Base-by-base conservation (phyloP, 2,329 filamentous ascomycete species). In the Clonostachys sp. region DNA sequence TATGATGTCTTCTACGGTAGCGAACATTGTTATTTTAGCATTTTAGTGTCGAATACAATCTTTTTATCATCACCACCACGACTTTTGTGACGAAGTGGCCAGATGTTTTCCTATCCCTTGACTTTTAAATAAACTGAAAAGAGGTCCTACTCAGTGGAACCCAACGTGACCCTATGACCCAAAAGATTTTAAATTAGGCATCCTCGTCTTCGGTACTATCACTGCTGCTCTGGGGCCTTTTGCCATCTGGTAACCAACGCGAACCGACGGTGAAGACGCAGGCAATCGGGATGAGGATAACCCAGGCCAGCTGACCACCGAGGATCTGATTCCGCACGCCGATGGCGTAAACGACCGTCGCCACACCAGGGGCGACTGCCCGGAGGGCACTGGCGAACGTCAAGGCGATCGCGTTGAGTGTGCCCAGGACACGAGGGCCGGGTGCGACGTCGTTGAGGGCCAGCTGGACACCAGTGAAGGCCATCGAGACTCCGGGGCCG, bases 401-500 rank as follows among this genome's bases (percentile, higher is more conserved):
- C 48, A 92, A 34, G 0, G 66, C 64, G 4, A 70, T 47, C 13
- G 84, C 84, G 55, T 92, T 92, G 30, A 94, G 67, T 0, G 81
- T 89, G 0, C 84, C 87, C 10, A 92, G 69, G 1, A 81, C 77
- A 40, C 73, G 70, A 2, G 80, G 75, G 10, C 74, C 80, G 0
- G 89, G 89, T 0, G 83, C 76, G 3, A 87, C 79, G 49, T 91
- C 86, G 62, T 92, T 92, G 34, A 92, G 59, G 1, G 82, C 81
- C 9, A 92, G 80, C 68, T 91, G 87, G 1, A 84, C 75, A 2
- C 74, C 83, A 1, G 86, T 91, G 58, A 86, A 87, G 3, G 76
- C 72, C 85, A 89, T 89, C 44, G 74, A 75, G 0, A 88, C 78
- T 2, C 82, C 81, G 12, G 75, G 75, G 0, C 83, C 84, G 9